Base-by-base conservation (phyloP, 2,329 filamentous ascomycete species). In the Penicillium hordei region DNA sequence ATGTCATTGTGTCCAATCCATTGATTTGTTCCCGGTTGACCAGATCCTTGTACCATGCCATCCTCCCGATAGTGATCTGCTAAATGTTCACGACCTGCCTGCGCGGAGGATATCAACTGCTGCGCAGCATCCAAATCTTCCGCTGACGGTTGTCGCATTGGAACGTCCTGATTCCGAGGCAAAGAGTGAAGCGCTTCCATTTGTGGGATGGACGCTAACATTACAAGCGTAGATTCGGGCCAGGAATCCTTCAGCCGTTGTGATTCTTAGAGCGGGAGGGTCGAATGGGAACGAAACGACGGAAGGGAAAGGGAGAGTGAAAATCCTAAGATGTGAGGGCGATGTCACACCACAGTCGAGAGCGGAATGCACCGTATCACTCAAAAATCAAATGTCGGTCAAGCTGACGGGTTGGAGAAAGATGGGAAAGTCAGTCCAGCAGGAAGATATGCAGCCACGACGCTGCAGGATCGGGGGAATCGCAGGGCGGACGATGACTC, bases 91-190 rank as follows among this genome's bases (percentile, higher is more conserved):
- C 76, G 74, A 59, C 72, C 76, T 40, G 74, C 76, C 58, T 76
- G 75, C 27, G 78, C 76, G 6, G 78, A 80, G 5, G 78, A 79
- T 46, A 79, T 75, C 58, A 79, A 66, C 68, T 80, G 78, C 65
- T 78, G 78, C 54, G 78, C 78, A 58, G 78, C 77, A 63, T 79
- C 78, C 43, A 79, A 63, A 61, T 80, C 77, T 66, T 79, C 77
- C 27, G 77, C 77, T 5, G 77, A 79, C 4, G 76, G 77, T 58
- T 79, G 75, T 60, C 75, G 74, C 66, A 72, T 65, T 52, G 74
- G 60, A 62, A 65, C 70, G 56, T 69, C 64, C 21, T 67, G 59
- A 49, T 67, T 69, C 43, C 65, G 65, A 49, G 72, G 66, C 33
- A 72, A 61, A 60, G 72, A 71, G 61, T 67, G 67, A 65, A 69